These are phyloP conservation scores for Claviceps humidiphila DNA, from an alignment of 2,329 filamentous ascomycete genomes.

Conservation along the genomic window DNA sequence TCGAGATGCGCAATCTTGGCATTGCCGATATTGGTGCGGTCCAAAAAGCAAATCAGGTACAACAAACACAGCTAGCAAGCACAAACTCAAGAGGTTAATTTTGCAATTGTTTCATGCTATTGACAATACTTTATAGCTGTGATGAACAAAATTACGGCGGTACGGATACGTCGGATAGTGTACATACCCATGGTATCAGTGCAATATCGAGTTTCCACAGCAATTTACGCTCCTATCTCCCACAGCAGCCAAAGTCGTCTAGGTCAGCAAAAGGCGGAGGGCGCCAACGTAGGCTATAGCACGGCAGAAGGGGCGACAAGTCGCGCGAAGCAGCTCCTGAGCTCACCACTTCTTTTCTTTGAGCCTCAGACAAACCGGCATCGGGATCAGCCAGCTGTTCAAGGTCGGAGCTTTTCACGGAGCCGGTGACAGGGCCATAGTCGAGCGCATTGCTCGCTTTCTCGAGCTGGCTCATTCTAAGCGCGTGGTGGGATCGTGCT, in stretches of 20 bases:
- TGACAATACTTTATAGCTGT: no score
- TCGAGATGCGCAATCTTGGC: slow-evolving; percentile 45
- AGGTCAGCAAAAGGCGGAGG: background rate
- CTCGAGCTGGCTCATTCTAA: slow-evolving; percentile 20
- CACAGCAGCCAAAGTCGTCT: background rate
- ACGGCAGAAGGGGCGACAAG: no score
- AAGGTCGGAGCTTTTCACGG: slow-evolving; percentile 16
- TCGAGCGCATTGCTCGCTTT: slow-evolving; percentile 8
- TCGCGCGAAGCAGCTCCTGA: no score
- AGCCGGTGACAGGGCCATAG: slow-evolving; percentile 12
- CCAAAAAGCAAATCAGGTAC: slow-evolving; percentile 62
- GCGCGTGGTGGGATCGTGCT: background rate
- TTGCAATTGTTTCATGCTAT: no score
- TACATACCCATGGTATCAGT: slow-evolving; percentile 44
- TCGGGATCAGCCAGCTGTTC: slow-evolving; percentile 31
- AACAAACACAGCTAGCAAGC: slow-evolving; percentile 45
- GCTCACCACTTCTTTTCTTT: slow-evolving; percentile 47
- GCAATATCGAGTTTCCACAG: slow-evolving; percentile 47
- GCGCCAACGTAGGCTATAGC: no score
- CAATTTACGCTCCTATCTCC: slow-evolving; percentile 43
- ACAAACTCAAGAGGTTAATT: no score
- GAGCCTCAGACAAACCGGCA: slow-evolving; percentile 48
- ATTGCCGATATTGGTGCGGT: slow-evolving; percentile 65
- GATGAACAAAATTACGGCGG: no score
- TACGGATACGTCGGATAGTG: no score